phyloP scores from a whole-genome alignment of 2,329 filamentous ascomycete genomes.

The Aspergillus sp. region DNA sequence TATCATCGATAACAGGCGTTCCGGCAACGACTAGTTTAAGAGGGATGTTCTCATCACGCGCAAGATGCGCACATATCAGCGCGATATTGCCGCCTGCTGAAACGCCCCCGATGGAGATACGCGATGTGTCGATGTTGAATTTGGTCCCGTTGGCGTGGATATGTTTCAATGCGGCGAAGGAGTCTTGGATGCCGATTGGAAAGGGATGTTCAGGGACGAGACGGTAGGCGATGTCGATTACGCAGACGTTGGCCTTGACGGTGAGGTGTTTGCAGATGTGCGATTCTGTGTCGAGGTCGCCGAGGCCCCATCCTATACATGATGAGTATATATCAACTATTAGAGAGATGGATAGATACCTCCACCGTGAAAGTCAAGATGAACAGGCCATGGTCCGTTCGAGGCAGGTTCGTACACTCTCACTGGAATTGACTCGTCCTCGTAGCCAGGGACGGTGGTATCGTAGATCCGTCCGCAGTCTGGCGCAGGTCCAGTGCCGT shows the following conservation, averaged over 20 bases:
- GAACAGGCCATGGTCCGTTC: constrained; percentile 42
- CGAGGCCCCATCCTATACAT: constrained; percentile 40
- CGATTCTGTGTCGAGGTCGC: constrained; percentile 47
- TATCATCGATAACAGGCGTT: constrained; percentile 39
- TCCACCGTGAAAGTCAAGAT: constrained; percentile 49
- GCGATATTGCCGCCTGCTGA: constrained; percentile 33
- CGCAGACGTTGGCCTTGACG: constrained; percentile 39
- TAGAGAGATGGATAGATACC: constrained; percentile 8
- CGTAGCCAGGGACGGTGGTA: constrained; percentile 26
- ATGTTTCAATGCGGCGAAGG: constrained; percentile 43
- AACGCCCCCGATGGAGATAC: constrained; percentile 43
- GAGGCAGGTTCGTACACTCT: constrained; percentile 43
- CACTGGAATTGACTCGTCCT: constrained; percentile 30
- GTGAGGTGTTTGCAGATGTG: constrained; percentile 48
- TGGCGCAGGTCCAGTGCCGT: constrained; percentile 40
- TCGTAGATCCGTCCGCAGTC: constrained; percentile 39
- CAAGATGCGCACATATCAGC: constrained; percentile 30
- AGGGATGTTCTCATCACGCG: constrained; percentile 35
- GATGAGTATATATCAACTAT: not conserved
- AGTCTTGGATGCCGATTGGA: constrained; percentile 47
- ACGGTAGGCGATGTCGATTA: constrained; percentile 51
- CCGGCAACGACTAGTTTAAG: constrained; percentile 36
- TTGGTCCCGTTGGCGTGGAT: constrained; percentile 31
- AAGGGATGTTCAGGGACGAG: constrained; percentile 48
- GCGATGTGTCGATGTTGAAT: constrained; percentile 36